Evolutionary conservation across 1,284 basidiomycete species (phyloP).

Genomic region (Polyporus tsugae): DNA sequence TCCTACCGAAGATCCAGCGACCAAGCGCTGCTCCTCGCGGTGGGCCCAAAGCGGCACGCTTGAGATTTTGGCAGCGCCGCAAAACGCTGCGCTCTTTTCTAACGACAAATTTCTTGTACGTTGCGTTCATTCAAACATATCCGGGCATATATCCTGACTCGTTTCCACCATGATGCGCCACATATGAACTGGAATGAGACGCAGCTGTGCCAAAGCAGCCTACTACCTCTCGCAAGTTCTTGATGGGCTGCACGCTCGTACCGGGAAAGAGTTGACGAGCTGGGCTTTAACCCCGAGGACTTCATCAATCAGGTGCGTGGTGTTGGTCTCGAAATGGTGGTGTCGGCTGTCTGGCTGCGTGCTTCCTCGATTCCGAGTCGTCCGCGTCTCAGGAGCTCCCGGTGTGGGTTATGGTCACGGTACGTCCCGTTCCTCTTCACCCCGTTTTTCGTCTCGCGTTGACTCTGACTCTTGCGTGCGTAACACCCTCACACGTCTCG

Average conservation of each 20-base stretch:
- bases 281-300: conserved; percentile 90
- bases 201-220: conserved; percentile 68
- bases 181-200: conserved; percentile 85
- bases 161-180: background rate
- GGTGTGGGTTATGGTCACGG: conserved; percentile 91
- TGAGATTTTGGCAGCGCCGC: too few species aligned
- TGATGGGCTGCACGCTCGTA: conserved; percentile 92
- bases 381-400: conserved; percentile 83
- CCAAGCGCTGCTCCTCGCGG: too few species aligned
- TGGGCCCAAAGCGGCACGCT: too few species aligned
- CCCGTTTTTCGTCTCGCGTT: background rate
- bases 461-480: background rate
- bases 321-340: conserved; percentile 88
- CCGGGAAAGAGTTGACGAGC: conserved; percentile 68
- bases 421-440: conserved; percentile 9
- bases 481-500: background rate
- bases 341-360: conserved; percentile 91
- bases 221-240: conserved; percentile 91
- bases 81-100: conserved; percentile 70
- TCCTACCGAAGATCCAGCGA: too few species aligned
- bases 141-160: background rate
- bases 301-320: conserved; percentile 88
- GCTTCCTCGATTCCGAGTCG: conserved; percentile 91
- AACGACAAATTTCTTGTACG: conserved; percentile 85
- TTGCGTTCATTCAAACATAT: conserved; percentile 14